phyloP scores from a whole-genome alignment of 106 monocot genomes.

The Dendrobium nobile region DNA sequence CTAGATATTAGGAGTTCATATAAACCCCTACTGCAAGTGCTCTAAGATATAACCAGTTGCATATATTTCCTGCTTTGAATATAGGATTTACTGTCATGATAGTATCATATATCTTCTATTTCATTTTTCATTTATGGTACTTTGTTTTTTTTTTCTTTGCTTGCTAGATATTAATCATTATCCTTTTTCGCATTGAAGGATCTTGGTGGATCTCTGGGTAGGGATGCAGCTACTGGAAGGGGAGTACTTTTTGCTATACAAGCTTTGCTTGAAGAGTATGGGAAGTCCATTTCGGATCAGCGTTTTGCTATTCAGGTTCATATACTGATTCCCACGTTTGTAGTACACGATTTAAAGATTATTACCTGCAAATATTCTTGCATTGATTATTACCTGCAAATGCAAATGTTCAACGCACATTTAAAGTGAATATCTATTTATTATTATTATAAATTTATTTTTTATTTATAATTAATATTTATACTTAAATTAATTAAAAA shows the following conservation, averaged over 20 bases:
- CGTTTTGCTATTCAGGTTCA: slow-evolving; percentile 85
- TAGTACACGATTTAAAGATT: background rate
- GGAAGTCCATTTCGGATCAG: slow-evolving; percentile 70
- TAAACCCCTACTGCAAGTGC: background rate
- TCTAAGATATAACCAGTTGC: background rate
- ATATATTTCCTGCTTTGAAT: background rate
- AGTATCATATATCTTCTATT: background rate
- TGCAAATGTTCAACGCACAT: too few species aligned
- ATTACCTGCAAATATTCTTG: background rate
- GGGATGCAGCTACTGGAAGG: slow-evolving; percentile 92
- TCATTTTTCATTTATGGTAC: background rate
- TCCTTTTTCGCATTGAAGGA: slow-evolving; percentile 32
- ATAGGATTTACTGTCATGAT: background rate
- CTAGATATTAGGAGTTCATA: background rate
- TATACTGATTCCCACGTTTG: background rate
- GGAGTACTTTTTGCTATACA: slow-evolving; percentile 87
- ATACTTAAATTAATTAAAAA: too few species aligned
- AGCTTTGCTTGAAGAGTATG: slow-evolving; percentile 79
- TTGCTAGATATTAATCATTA: background rate
- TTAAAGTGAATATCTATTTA: too few species aligned
- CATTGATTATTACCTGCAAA: background rate
- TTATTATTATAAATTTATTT: too few species aligned
- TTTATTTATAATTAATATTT: too few species aligned
- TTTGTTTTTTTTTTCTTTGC: background rate
- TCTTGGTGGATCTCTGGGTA: slow-evolving; percentile 89